Conservation (phyloP, 768 basidiomycete genomes). For the Rhizopogon vulgaris region DNA sequence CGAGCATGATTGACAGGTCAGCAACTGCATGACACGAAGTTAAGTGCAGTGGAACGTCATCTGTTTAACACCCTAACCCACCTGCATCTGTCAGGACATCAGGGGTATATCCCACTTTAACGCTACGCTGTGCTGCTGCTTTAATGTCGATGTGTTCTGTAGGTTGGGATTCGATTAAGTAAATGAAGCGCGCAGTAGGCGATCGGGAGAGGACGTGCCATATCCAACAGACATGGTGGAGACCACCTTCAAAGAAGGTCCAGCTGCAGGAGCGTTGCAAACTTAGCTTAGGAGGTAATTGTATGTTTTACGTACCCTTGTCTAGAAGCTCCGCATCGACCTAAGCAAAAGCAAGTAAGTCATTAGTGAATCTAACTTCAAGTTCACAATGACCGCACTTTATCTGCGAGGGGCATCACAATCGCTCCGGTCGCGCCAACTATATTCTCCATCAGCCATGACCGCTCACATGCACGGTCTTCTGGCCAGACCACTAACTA, state of each 20-base stretch:
- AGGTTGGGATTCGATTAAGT: neutral
- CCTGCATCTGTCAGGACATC: conserved; percentile 92
- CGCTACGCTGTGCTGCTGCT: conserved; percentile 49
- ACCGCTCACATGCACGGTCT: conserved; percentile 48
- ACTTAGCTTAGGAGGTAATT: neutral
- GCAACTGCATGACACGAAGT: conserved; percentile 55
- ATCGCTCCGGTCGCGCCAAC: conserved; percentile 58
- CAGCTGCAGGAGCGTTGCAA: conserved; percentile 41
- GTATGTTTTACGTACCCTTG: conserved; percentile 24
- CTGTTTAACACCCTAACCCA: conserved; percentile 17
- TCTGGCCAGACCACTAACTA: conserved; percentile 48
- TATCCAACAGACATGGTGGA: conserved; percentile 93
- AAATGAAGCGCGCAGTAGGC: neutral
- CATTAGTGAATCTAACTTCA: neutral
- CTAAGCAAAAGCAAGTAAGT: conserved; percentile 28
- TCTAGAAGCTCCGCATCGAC: conserved; percentile 59
- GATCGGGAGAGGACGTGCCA: conserved; percentile 37
- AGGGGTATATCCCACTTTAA: conserved; percentile 87
- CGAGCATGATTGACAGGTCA: conserved; percentile 85
- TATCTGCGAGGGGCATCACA: conserved; percentile 67
- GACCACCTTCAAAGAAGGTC: conserved; percentile 68
- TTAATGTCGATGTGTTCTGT: conserved; percentile 79
- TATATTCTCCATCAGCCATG: conserved; percentile 72
- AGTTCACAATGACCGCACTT: conserved; percentile 35
- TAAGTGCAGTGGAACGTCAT: neutral